Percentiles rank a stretch among this genome's conserved stretches.
Evolutionary conservation across 2,329 filamentous ascomycete species (phyloP).

Genomic region (Rasamsonia emersonii): DNA sequence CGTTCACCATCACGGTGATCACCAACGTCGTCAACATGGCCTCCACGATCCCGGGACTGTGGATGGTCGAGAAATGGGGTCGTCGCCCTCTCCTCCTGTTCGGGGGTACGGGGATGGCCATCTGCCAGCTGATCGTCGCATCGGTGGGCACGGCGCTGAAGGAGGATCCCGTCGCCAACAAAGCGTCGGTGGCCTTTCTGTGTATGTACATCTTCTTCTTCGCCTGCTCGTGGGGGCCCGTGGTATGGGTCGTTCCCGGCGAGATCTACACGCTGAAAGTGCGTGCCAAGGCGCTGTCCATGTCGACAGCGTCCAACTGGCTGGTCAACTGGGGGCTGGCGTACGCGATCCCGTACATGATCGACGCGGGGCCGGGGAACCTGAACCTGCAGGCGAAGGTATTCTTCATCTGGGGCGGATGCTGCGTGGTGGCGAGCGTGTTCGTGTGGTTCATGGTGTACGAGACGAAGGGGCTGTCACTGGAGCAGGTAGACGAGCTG

Average conservation of each 20-base stretch:
- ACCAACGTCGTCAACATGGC: slow-evolving; percentile 41
- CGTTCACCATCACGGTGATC: slow-evolving; percentile 40
- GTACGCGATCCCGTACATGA: slow-evolving; percentile 73
- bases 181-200: slow-evolving; percentile 36
- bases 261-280: slow-evolving; percentile 42
- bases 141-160: slow-evolving; percentile 34
- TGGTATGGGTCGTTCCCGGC: slow-evolving; percentile 39
- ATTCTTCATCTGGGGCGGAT: slow-evolving; percentile 52
- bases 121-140: slow-evolving; percentile 43
- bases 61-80: slow-evolving; percentile 41
- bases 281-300: slow-evolving; percentile 39
- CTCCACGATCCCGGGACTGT: slow-evolving; percentile 41
- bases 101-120: slow-evolving; percentile 38
- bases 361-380: slow-evolving; percentile 57
- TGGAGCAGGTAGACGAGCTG: slow-evolving; percentile 76
- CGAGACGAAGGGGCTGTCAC: slow-evolving; percentile 74
- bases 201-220: slow-evolving; percentile 43
- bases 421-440: slow-evolving; percentile 45
- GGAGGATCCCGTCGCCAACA: slow-evolving; percentile 27
- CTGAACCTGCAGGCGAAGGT: slow-evolving; percentile 55
- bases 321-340: slow-evolving; percentile 67
- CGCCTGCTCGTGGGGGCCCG: slow-evolving; percentile 35
- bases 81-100: slow-evolving; percentile 39
- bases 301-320: slow-evolving; percentile 50
- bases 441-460: slow-evolving; percentile 65